Conservation (phyloP, 345 rosid species). For the Hibiscus syriacus region DNA sequence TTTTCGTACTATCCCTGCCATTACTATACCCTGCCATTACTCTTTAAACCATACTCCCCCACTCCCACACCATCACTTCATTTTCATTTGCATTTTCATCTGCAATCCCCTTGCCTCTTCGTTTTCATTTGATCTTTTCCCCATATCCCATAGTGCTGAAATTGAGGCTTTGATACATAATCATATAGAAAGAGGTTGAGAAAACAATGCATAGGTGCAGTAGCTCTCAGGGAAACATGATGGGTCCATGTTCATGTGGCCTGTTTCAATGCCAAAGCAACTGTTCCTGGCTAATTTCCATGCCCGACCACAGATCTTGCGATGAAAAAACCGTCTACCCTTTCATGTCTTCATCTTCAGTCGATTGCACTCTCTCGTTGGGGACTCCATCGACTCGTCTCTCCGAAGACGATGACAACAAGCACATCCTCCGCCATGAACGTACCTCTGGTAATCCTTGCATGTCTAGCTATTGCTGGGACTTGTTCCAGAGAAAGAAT, state of each 20-base stretch:
- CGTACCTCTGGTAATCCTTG: slow-evolving; percentile 18
- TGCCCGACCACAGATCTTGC: too few relatives aligned
- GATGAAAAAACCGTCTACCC: slow-evolving; percentile 15
- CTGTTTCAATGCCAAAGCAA: slow-evolving; percentile 22
- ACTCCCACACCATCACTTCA: too few relatives aligned
- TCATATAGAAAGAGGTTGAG: too few relatives aligned
- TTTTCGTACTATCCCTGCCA: slow-evolving; percentile 18
- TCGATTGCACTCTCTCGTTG: slow-evolving; percentile 80
- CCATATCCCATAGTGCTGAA: too few relatives aligned
- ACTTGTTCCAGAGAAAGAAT: slow-evolving; percentile 35
- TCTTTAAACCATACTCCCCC: not conserved
- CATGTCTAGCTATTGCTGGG: slow-evolving; percentile 51
- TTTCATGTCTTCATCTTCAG: slow-evolving; percentile 38
- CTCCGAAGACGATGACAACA: slow-evolving; percentile 38
- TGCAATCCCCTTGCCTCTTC: too few relatives aligned
- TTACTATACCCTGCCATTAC: slow-evolving; percentile 12
- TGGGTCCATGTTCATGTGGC: slow-evolving; percentile 56
- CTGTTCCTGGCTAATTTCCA: too few relatives aligned
- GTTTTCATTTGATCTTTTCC: too few relatives aligned
- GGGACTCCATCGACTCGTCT: slow-evolving; percentile 88
- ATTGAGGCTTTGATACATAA: too few relatives aligned
- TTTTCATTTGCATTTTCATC: too few relatives aligned
- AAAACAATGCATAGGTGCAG: slow-evolving; percentile 46
- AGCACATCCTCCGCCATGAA: slow-evolving; percentile 21
- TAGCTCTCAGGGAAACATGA: slow-evolving; percentile 38